phyloP scores from a whole-genome alignment of 1,284 basidiomycete species.

The Xanthoconium separans region DNA sequence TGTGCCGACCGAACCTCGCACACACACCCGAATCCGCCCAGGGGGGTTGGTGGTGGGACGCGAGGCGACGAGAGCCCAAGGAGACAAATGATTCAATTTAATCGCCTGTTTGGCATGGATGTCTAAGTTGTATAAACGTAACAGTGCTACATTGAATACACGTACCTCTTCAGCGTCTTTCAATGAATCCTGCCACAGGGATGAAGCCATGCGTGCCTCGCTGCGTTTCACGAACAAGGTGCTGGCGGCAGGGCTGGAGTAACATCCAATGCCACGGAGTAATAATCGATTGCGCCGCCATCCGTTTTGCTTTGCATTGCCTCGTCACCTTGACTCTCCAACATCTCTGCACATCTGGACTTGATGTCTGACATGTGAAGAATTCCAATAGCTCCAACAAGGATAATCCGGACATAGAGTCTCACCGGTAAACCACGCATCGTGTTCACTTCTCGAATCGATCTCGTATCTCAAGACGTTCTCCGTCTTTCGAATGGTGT shows the following conservation, averaged over 20 bases:
- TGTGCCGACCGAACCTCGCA: no score
- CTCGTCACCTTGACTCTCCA: slow-evolving; percentile 11
- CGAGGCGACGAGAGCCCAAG: no score
- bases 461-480: slow-evolving; percentile 12
- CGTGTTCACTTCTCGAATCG: slow-evolving; percentile 3
- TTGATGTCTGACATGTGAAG: slow-evolving; percentile 12
- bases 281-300: slow-evolving; percentile 8
- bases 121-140: not conserved
- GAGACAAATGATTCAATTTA: slow-evolving; percentile 12
- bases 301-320: slow-evolving; percentile 10
- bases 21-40: no score
- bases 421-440: slow-evolving; percentile 17
- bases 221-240: slow-evolving; percentile 20
- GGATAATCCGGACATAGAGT: not conserved
- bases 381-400: not conserved
- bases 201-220: slow-evolving; percentile 5
- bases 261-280: slow-evolving; percentile 15
- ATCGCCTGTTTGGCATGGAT: slow-evolving; percentile 13
- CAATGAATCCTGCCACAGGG: slow-evolving; percentile 16
- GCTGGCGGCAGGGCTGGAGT: not conserved
- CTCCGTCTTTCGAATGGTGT: slow-evolving; percentile 6
- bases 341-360: slow-evolving; percentile 2
- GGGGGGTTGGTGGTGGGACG: no score
- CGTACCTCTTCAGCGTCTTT: slow-evolving; percentile 23
- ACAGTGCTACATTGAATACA: not conserved